These are phyloP conservation scores for Geotrichum histeridarum DNA, from an alignment of 1,139 yeast species.

Conservation along the genomic window DNA sequence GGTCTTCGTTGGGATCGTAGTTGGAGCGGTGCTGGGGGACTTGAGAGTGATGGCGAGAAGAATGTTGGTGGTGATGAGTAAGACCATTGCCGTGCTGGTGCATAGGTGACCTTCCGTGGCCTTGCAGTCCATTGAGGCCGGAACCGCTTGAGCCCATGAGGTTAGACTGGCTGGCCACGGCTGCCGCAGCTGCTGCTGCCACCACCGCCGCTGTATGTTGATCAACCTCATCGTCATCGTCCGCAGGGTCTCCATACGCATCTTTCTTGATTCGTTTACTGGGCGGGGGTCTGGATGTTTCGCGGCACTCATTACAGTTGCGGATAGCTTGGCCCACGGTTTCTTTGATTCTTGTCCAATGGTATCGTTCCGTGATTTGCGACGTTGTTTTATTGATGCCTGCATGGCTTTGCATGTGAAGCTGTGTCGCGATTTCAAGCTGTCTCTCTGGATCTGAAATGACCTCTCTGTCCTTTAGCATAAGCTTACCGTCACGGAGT, in stretches of 20 bases:
- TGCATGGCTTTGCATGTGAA: conserved; percentile 66
- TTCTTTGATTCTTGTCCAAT: conserved; percentile 87
- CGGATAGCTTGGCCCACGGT: conserved; percentile 78
- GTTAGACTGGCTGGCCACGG: conserved; percentile 22
- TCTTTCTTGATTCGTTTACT: conserved; percentile 19
- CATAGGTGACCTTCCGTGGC: background rate
- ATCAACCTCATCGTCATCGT: conserved; percentile 6
- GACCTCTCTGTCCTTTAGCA: conserved; percentile 78
- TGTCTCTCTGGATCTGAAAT: conserved; percentile 71
- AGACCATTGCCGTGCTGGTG: background rate
- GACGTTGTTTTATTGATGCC: conserved; percentile 92
- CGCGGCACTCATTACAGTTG: conserved; percentile 70
- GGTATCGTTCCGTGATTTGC: conserved; percentile 69
- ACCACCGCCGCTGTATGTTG: conserved; percentile 24
- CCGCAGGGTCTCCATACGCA: conserved; percentile 18
- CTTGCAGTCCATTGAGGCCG: background rate
- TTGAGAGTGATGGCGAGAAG: conserved; percentile 4
- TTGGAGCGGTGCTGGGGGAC: background rate
- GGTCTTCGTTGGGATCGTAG: background rate
- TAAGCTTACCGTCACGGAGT: conserved; percentile 62
- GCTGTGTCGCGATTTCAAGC: conserved; percentile 63
- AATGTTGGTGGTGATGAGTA: background rate
- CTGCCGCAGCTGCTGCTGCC: conserved; percentile 23
- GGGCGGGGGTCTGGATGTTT: conserved; percentile 34
- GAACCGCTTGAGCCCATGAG: background rate